Evolutionary conservation across 495 filamentous ascomycete species (phyloP).

Genomic region (Penicillium steckii): DNA sequence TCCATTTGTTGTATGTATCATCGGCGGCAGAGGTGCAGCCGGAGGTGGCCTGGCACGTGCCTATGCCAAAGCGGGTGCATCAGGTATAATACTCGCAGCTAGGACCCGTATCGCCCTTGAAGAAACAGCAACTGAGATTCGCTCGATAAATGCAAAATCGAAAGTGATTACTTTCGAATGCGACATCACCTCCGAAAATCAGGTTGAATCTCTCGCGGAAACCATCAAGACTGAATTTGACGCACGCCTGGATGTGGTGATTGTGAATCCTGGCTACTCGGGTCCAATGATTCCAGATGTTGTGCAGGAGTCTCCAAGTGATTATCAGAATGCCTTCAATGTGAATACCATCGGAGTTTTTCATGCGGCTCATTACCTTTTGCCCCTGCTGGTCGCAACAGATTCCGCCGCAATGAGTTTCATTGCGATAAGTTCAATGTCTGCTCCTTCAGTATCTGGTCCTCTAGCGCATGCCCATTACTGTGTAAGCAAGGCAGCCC

Average conservation of each 20-base stretch:
- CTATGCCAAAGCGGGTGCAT: conserved; percentile 39
- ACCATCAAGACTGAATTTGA: conserved; percentile 20
- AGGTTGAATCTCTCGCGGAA: conserved; percentile 32
- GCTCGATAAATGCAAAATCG: conserved; percentile 24
- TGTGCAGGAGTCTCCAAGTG: conserved; percentile 23
- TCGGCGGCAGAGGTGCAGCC: conserved; percentile 46
- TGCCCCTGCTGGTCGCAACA: conserved; percentile 35
- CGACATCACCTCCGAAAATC: conserved; percentile 40
- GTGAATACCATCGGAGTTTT: conserved; percentile 44
- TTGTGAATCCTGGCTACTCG: conserved; percentile 43
- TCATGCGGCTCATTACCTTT: conserved; percentile 37
- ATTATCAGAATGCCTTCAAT: conserved; percentile 41
- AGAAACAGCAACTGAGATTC: conserved; percentile 25
- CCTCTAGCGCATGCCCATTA: conserved; percentile 27
- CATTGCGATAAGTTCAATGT: conserved; percentile 28
- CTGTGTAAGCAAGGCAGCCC: conserved; percentile 39
- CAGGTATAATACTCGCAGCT: conserved; percentile 41
- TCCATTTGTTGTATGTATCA: conserved; percentile 43
- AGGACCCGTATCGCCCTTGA: conserved; percentile 29
- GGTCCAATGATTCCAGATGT: conserved; percentile 30
- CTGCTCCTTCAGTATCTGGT: conserved; percentile 21
- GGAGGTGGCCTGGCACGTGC: conserved; percentile 40
- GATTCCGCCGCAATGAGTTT: conserved; percentile 26
- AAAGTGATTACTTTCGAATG: conserved; percentile 23
- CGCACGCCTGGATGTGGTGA: conserved; percentile 39